Conservation (phyloP, 495 filamentous ascomycete genomes). For the Aspergillus asperescens region DNA sequence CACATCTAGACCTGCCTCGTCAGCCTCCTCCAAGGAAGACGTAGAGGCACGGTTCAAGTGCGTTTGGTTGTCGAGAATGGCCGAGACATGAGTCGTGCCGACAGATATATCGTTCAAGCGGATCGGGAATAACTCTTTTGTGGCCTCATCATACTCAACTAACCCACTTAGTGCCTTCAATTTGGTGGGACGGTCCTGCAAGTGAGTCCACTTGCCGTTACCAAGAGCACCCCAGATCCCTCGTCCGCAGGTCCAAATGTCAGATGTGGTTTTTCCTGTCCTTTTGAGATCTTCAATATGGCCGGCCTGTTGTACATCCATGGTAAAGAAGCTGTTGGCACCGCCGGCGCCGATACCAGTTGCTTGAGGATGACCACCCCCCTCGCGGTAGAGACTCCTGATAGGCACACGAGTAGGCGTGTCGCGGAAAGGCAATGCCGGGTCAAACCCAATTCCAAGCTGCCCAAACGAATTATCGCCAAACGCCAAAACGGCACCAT, state of each 20-base stretch:
- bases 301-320: slow-evolving; percentile 63
- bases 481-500: slow-evolving; percentile 78
- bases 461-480: slow-evolving; percentile 89
- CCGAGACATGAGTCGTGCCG: slow-evolving; percentile 73
- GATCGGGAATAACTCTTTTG: slow-evolving; percentile 66
- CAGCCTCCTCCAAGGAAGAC: slow-evolving; percentile 42
- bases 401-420: slow-evolving; percentile 63
- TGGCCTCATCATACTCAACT: slow-evolving; percentile 76
- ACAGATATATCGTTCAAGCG: slow-evolving; percentile 63
- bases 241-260: slow-evolving; percentile 80
- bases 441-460: slow-evolving; percentile 65
- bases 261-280: slow-evolving; percentile 54
- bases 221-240: slow-evolving; percentile 81
- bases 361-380: slow-evolving; percentile 51
- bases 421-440: slow-evolving; percentile 58
- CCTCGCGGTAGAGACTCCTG: slow-evolving; percentile 63
- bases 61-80: slow-evolving; percentile 74
- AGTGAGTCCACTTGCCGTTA: slow-evolving; percentile 84
- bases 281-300: slow-evolving; percentile 41
- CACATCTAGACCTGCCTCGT: slow-evolving; percentile 77
- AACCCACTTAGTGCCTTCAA: slow-evolving; percentile 78
- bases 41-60: slow-evolving; percentile 48
- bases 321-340: slow-evolving; percentile 74
- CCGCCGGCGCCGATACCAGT: slow-evolving; percentile 81
- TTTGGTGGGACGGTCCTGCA: slow-evolving; percentile 72